A percentile compares a stretch with the other conserved stretches of the same genome.
These are phyloP conservation scores for Colletotrichum siamense DNA, from an alignment of 2,329 filamentous ascomycete genomes.

Conservation along the genomic window DNA sequence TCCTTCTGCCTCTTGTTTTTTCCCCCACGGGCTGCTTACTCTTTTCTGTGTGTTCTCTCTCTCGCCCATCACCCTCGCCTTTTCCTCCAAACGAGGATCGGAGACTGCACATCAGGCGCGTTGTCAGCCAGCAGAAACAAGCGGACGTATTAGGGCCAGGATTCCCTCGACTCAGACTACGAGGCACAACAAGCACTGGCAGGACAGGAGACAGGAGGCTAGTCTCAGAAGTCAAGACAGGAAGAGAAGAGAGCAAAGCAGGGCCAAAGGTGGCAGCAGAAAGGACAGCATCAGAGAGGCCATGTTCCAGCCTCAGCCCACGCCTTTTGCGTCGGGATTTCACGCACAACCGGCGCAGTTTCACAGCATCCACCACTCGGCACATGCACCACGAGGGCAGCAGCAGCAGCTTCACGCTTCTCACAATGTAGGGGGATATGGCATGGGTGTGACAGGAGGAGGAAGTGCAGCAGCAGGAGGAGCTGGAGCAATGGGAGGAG, in stretches of 20 bases:
- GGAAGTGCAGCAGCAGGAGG: background rate
- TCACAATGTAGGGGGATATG: background rate
- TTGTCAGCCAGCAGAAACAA: background rate
- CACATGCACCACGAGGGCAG: background rate
- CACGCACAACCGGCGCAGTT: constrained; percentile 26
- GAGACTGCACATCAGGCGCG: background rate
- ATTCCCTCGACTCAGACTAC: background rate
- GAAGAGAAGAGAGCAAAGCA: background rate
- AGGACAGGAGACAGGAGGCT: background rate
- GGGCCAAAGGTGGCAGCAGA: background rate
- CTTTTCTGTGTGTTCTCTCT: background rate
- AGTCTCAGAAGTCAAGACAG: background rate
- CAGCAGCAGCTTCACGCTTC: background rate
- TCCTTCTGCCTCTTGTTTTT: background rate
- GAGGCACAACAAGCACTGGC: background rate
- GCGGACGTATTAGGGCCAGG: no score
- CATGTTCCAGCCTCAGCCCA: constrained; percentile 63
- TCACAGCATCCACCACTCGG: background rate
- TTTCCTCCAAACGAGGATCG: background rate
- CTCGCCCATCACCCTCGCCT: background rate
- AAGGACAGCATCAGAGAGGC: constrained; percentile 19
- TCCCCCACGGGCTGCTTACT: background rate
- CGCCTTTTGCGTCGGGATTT: constrained; percentile 50
- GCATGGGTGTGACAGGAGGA: background rate
- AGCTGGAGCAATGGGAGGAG: background rate